Percentiles rank a stretch among this genome's conserved stretches.
Evolutionary conservation across 495 filamentous ascomycete species (phyloP).

Genomic region (Saxophila tyrrhenica): DNA sequence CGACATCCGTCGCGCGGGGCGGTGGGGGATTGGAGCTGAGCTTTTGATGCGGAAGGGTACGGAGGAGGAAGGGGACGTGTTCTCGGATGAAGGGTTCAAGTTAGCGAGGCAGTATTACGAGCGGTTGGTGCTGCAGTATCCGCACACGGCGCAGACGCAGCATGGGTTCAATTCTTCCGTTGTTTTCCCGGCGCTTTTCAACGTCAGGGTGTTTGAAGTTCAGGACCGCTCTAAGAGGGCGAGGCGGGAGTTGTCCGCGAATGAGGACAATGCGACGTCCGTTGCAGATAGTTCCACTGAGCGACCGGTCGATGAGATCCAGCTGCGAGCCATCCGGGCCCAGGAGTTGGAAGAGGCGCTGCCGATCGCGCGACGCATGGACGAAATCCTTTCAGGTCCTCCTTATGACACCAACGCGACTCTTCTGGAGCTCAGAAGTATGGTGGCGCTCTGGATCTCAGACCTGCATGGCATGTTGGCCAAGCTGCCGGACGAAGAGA

Average conservation of each 20-base stretch:
- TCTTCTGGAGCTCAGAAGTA: conserved; percentile 51
- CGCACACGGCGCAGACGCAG: conserved; percentile 26
- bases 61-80: conserved; percentile 18
- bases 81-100: conserved; percentile 43
- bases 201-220: conserved; percentile 52
- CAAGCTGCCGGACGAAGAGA: neutral
- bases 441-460: conserved; percentile 55
- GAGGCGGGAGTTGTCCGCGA: neutral
- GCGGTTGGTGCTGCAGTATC: conserved; percentile 54
- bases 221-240: conserved; percentile 35
- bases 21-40: conserved; percentile 64
- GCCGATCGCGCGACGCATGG: conserved; percentile 51
- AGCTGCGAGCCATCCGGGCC: conserved; percentile 10
- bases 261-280: neutral
- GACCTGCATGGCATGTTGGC: conserved; percentile 38
- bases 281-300: neutral
- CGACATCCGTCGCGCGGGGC: conserved; percentile 43
- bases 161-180: conserved; percentile 34
- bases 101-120: conserved; percentile 54
- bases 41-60: conserved; percentile 39
- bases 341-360: conserved; percentile 36
- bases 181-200: conserved; percentile 59
- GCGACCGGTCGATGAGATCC: neutral
- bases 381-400: conserved; percentile 48
- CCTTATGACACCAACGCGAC: conserved; percentile 50